A percentile compares a stretch with the other conserved stretches of the same genome.
These are phyloP conservation scores for Candida bentonensis DNA, from an alignment of 805 yeast genomes.

Conservation along the genomic window DNA sequence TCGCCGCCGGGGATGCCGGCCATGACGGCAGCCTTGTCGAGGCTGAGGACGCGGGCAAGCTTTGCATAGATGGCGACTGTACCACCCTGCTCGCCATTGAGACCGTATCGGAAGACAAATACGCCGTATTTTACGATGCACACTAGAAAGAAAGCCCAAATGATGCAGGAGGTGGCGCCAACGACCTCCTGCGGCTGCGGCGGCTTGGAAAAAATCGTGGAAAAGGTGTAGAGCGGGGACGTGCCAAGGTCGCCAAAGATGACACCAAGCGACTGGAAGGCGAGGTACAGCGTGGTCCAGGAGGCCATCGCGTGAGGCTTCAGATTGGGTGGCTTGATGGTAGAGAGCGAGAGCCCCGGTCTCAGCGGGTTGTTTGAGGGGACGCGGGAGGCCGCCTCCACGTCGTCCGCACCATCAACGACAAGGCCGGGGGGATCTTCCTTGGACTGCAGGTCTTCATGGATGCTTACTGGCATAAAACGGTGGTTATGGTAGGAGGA, in stretches of 20 bases:
- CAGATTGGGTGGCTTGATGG: neutral
- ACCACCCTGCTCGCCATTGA: slow-evolving; percentile 50
- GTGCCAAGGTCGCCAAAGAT: slow-evolving; percentile 54
- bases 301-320: neutral
- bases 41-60: slow-evolving; percentile 33
- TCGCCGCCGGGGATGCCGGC: slow-evolving; percentile 29
- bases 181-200: slow-evolving; percentile 22
- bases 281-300: slow-evolving; percentile 10
- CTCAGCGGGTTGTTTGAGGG: no score
- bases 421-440: no score
- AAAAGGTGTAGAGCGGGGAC: slow-evolving; percentile 34
- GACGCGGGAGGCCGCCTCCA: neutral
- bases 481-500: no score
- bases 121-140: slow-evolving; percentile 40
- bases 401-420: neutral
- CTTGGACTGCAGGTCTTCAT: neutral
- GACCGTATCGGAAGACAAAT: slow-evolving; percentile 36
- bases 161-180: slow-evolving; percentile 39
- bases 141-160: slow-evolving; percentile 39
- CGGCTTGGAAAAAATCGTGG: neutral
- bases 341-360: neutral
- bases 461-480: neutral
- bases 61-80: slow-evolving; percentile 51
- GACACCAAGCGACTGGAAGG: slow-evolving; percentile 42
- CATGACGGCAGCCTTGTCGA: slow-evolving; percentile 9